phyloP scores from a whole-genome alignment of 2,329 filamentous ascomycete species.

The Elsinoe perseae region DNA sequence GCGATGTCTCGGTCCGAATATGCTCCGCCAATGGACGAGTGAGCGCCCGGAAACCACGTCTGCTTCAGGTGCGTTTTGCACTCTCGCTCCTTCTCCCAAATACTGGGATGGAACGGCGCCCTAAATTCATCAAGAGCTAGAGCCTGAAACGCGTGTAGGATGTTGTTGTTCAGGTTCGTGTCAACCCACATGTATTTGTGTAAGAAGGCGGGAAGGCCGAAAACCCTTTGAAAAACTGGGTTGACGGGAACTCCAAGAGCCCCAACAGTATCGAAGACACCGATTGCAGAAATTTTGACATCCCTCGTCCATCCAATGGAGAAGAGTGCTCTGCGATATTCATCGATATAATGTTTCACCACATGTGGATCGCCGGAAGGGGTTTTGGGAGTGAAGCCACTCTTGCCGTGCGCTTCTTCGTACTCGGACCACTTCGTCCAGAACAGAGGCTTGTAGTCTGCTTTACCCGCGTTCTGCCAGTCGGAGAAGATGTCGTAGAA shows the following conservation, averaged over 20 bases:
- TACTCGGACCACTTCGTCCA: conserved; percentile 16
- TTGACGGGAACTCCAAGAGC: conserved; percentile 32
- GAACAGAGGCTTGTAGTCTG: conserved; percentile 18
- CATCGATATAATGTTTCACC: conserved; percentile 16
- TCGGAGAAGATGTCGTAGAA: conserved; percentile 26
- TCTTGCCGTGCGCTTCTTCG: conserved; percentile 2
- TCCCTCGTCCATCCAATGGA: conserved; percentile 21
- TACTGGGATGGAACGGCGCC: conserved; percentile 43
- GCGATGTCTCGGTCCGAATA: conserved; percentile 28
- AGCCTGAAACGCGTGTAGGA: conserved; percentile 50
- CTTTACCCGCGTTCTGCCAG: conserved; percentile 24
- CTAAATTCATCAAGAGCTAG: conserved; percentile 48
- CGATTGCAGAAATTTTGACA: conserved; percentile 36
- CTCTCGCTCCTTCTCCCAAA: conserved; percentile 36
- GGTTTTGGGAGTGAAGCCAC: conserved; percentile 5
- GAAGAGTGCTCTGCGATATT: conserved; percentile 16
- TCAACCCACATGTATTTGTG: conserved; percentile 30
- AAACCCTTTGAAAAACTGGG: conserved; percentile 25
- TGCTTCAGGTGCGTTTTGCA: conserved; percentile 37
- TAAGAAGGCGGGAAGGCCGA: conserved; percentile 24
- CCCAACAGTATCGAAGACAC: conserved; percentile 45
- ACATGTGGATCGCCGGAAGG: conserved; percentile 6
- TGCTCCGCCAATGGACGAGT: conserved; percentile 47
- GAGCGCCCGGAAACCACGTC: conserved; percentile 50
- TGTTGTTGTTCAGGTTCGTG: conserved; percentile 28